Evolutionary conservation across 2,329 filamentous ascomycete genomes (phyloP), one percentile per base, ranked within the genome.

Genomic region (Colletotrichum liaoningense): DNA sequence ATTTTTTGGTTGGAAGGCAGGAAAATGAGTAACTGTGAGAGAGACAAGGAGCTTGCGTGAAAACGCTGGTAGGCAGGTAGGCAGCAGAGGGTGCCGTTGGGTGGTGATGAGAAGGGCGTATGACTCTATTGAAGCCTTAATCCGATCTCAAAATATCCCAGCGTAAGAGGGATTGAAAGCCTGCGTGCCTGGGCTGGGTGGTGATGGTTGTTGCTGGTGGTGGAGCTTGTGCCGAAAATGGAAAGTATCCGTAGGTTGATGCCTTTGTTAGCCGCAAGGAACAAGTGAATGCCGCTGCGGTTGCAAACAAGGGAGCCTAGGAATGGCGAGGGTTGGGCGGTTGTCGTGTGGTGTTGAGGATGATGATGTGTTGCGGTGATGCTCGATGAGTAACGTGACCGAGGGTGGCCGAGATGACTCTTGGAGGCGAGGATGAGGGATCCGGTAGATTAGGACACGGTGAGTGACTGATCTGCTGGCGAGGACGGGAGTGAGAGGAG

Each of bases 261-360:
- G 49, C 42, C 63, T 74, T 33, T 69, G 75, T 75, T 76, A 74
- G 78, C 82, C 84, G 83, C 83, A 86, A 83, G 85, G 85, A 83
- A 83, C 86, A 87, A 87, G 83, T 85, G 80, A 87, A 87, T 87
- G 86, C 83, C 85, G 84, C 85, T 84, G 84, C 82, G 81, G 42
- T 59, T 54, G 57, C 19, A 54, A 65, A 69, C 70, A 30, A 66
- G 62, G 80, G 78, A 35, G 28, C 26, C 26, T 67, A 77, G 77
- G 75, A 67, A 67, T 76, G 74, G 70, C 55, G 75, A 69, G 46
- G 30, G n/a, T 52, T 66, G 55, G 22, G 12, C n/a, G 68, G 55
- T 63, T 42, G n/a, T 19, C 42, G 57, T 67, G 42, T 67, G 72
- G 58, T 72, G 68, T 57, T 64, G 71, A 46, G 46, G 65, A 49